Evolutionary conservation across 768 basidiomycete genomes (phyloP).

Genomic region (Filobasidium floriforme): DNA sequence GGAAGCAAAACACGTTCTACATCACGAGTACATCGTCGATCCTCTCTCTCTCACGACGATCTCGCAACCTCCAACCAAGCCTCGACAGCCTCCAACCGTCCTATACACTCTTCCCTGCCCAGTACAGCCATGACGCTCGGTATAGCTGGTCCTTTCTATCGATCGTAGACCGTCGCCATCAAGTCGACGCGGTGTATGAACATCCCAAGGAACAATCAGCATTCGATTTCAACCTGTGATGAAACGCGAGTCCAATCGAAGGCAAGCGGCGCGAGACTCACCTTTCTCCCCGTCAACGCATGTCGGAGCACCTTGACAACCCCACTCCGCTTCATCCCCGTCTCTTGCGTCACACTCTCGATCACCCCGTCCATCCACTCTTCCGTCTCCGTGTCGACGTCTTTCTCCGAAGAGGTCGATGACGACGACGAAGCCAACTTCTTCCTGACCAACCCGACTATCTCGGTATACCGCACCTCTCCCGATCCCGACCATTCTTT

Average conservation of each 20-base stretch:
- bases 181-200: neutral
- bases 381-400: constrained; percentile 25
- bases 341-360: constrained; percentile 25
- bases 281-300: constrained; percentile 76
- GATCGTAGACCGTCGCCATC: neutral
- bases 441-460: neutral
- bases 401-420: neutral
- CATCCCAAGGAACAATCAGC: constrained; percentile 11
- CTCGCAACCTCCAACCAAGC: neutral
- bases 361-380: constrained; percentile 47
- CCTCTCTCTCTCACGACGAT: too few relatives aligned
- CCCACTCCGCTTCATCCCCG: constrained; percentile 43
- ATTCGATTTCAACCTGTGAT: neutral
- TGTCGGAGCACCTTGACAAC: constrained; percentile 70
- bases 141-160: constrained; percentile 49
- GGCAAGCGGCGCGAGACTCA: constrained; percentile 47
- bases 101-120: constrained; percentile 33
- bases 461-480: neutral
- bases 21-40: too few relatives aligned
- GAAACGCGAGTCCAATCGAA: too few relatives aligned
- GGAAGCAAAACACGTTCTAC: neutral
- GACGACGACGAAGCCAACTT: too few relatives aligned
- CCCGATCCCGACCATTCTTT: constrained; percentile 21
- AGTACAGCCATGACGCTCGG: constrained; percentile 48
- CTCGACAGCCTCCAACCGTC: neutral